A percentile compares a stretch with the other conserved stretches of the same genome.
phyloP scores from a whole-genome alignment of 768 basidiomycete genomes.

The Pleurotus salmoneostramineus region DNA sequence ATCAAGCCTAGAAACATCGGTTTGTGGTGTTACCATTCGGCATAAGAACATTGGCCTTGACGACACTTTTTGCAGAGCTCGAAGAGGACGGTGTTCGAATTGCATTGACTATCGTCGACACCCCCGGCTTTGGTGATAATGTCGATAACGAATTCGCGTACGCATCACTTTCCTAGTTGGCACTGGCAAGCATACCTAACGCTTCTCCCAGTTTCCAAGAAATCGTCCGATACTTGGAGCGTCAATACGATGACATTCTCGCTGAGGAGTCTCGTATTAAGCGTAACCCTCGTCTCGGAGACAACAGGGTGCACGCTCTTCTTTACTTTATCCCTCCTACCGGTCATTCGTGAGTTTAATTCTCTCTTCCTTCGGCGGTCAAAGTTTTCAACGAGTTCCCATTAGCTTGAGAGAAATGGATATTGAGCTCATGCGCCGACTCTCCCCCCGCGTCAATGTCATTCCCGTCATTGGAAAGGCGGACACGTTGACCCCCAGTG shows the following conservation, averaged over 20 bases:
- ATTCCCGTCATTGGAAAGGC: constrained; percentile 98
- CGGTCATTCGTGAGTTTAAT: constrained; percentile 80
- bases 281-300: constrained; percentile 98
- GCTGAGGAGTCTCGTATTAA: constrained; percentile 99
- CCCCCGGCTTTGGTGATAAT: constrained; percentile 97
- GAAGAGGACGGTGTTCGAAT: constrained; percentile 99
- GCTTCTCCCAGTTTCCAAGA: constrained; percentile 76
- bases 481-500: constrained; percentile 89
- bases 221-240: constrained; percentile 93
- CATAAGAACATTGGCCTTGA: neutral
- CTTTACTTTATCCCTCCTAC: constrained; percentile 99
- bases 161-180: constrained; percentile 22
- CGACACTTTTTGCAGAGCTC: constrained; percentile 55
- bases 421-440: constrained; percentile 97
- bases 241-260: constrained; percentile 98
- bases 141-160: constrained; percentile 99
- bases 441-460: constrained; percentile 97
- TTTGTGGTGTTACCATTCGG: constrained; percentile 31
- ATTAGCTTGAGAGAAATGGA: constrained; percentile 92
- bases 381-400: constrained; percentile 1
- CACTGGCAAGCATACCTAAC: neutral
- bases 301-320: constrained; percentile 94
- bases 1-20: constrained; percentile 96
- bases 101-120: constrained; percentile 96
- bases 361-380: neutral